Conservation (phyloP, 192 early-diverging fungal genomes). For the Coemansia sp. region DNA sequence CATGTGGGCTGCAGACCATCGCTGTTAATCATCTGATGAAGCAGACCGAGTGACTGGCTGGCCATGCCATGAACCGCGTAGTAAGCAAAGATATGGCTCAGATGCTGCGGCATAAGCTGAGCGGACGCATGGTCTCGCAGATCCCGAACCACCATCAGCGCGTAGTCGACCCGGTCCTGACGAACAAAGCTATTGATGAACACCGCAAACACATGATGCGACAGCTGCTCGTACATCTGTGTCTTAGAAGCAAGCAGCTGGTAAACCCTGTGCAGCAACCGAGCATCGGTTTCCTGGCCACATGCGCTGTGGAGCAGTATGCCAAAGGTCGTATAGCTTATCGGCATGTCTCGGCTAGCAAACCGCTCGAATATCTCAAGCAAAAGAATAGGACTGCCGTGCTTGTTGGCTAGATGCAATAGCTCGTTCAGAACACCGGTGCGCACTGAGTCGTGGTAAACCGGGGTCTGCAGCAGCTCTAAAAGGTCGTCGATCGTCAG, state of each 20-base stretch:
- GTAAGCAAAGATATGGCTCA: slow-evolving; percentile 15
- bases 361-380: slow-evolving; percentile 26
- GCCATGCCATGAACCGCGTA: slow-evolving; percentile 25
- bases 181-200: slow-evolving; percentile 45
- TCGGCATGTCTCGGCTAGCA: slow-evolving; percentile 4
- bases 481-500: slow-evolving; percentile 30
- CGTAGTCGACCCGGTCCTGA: slow-evolving; percentile 19
- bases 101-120: slow-evolving; percentile 3
- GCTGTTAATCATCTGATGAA: slow-evolving; percentile 9
- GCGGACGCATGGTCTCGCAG: slow-evolving; percentile 25
- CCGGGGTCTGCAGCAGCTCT: slow-evolving; percentile 3
- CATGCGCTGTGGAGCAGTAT: slow-evolving; percentile 27
- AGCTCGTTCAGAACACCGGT: slow-evolving; percentile 43
- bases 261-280: slow-evolving; percentile 21
- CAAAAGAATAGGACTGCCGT: slow-evolving; percentile 12
- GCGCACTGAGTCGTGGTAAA: slow-evolving; percentile 10
- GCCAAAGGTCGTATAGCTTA: slow-evolving; percentile 38
- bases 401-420: slow-evolving; percentile 16
- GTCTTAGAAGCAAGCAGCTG: slow-evolving; percentile 12
- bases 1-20: slow-evolving; percentile 23
- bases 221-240: slow-evolving; percentile 12
- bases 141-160: slow-evolving; percentile 17
- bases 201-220: slow-evolving; percentile 26
- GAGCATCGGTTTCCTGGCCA: slow-evolving; percentile 11
- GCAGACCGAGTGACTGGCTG: slow-evolving; percentile 18